A percentile compares a stretch with the other conserved stretches of the same genome.
Conservation (phyloP, 345 rosid species). For the Arabis alpina region DNA sequence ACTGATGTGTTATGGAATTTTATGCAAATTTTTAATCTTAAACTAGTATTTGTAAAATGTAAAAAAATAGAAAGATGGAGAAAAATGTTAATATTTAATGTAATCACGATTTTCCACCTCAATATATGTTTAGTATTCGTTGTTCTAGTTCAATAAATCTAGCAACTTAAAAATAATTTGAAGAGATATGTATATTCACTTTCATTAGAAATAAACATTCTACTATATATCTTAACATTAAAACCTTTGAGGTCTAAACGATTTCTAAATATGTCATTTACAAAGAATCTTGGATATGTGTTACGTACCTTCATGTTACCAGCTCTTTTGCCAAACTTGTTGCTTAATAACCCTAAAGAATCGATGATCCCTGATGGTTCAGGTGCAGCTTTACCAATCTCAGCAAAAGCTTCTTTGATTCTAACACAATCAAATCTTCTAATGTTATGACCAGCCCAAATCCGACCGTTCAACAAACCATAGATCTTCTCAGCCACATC, state of each 20-base stretch:
- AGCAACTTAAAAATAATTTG: too few relatives aligned
- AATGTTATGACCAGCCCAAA: slow-evolving; percentile 98
- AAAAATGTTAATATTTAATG: too few relatives aligned
- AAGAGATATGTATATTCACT: too few relatives aligned
- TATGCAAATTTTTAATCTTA: too few relatives aligned
- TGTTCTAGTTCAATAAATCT: too few relatives aligned
- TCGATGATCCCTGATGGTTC: slow-evolving; percentile 74
- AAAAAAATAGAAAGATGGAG: too few relatives aligned
- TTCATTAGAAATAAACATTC: too few relatives aligned
- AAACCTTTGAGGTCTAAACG: not conserved
- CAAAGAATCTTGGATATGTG: slow-evolving; percentile 9
- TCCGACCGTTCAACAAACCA: slow-evolving; percentile 63
- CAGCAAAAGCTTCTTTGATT: slow-evolving; percentile 79
- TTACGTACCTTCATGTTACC: slow-evolving; percentile 87
- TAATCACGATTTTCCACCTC: too few relatives aligned
- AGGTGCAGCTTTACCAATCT: slow-evolving; percentile 65
- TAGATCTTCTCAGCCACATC: slow-evolving; percentile 75
- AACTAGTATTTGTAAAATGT: too few relatives aligned
- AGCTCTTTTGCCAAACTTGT: slow-evolving; percentile 85
- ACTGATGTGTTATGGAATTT: not conserved
- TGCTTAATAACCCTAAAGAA: slow-evolving; percentile 70
- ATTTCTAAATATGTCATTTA: not conserved
- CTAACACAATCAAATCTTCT: slow-evolving; percentile 81
- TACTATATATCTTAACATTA: too few relatives aligned
- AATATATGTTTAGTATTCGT: too few relatives aligned